phyloP scores from a whole-genome alignment of 305 asterid species.

The Fraxinus nigra region DNA sequence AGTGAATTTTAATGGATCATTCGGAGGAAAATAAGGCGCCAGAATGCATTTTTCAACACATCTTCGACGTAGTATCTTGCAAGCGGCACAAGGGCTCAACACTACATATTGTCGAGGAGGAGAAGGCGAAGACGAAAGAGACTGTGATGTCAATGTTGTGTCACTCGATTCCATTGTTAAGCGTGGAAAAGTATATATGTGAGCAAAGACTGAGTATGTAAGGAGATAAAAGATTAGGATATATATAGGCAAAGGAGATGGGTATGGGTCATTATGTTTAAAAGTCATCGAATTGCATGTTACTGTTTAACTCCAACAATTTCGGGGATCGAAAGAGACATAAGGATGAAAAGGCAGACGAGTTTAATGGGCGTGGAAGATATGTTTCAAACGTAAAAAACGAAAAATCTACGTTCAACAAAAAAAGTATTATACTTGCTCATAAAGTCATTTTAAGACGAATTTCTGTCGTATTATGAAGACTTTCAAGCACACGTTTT shows the following conservation, averaged over 20 bases:
- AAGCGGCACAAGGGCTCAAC: conserved; percentile 75
- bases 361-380: background rate
- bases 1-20: conserved; percentile 66
- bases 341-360: background rate
- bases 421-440: background rate
- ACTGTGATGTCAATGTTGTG: conserved; percentile 23
- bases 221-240: background rate
- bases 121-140: conserved; percentile 14
- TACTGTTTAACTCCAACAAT: background rate
- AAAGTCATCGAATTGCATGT: background rate
- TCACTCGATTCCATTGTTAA: conserved; percentile 39
- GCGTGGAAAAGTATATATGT: background rate
- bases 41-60: conserved; percentile 68
- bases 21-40: conserved; percentile 78
- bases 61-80: conserved; percentile 63
- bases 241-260: conserved; percentile 28
- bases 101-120: conserved; percentile 35
- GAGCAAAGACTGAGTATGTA: background rate
- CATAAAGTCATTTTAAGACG: background rate
- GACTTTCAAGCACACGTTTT: background rate
- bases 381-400: background rate
- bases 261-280: conserved; percentile 15
- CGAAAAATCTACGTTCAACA: background rate
- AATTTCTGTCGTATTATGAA: background rate
- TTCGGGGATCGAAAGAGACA: background rate